A percentile compares a stretch with the other conserved stretches of the same genome.
These are phyloP conservation scores for Lolium perenne DNA, from an alignment of 176 grass and related monocot species.

Conservation along the genomic window DNA sequence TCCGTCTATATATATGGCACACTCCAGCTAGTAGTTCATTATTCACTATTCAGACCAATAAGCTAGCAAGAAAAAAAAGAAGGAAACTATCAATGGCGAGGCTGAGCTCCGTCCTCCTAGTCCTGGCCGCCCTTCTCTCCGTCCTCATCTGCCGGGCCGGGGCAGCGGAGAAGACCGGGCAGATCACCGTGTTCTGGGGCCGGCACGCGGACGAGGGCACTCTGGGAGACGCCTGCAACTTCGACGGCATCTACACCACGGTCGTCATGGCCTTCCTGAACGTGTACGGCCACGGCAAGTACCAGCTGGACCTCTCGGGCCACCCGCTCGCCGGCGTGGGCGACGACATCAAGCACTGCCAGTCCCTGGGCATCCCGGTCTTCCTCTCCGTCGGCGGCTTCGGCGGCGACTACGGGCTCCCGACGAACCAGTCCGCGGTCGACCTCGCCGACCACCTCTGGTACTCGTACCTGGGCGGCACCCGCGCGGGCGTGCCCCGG, in stretches of 20 bases:
- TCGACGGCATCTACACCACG: not conserved
- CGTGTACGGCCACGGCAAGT: constrained; percentile 25
- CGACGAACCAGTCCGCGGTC: not conserved
- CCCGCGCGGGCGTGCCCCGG: constrained; percentile 5
- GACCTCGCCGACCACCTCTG: constrained; percentile 40
- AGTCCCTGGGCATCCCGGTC: not conserved
- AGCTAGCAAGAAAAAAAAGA: not conserved
- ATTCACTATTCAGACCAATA: not conserved
- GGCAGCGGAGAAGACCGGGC: not conserved
- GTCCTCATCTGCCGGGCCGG: not conserved
- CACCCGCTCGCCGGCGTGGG: constrained; percentile 15
- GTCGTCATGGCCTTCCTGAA: constrained; percentile 14
- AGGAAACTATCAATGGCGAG: not conserved
- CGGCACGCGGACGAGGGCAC: constrained; percentile 22
- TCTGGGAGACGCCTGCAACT: constrained; percentile 23
- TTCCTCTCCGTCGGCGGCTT: constrained; percentile 40
- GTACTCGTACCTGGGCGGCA: constrained; percentile 17
- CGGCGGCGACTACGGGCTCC: constrained; percentile 22
- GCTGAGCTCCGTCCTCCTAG: not conserved
- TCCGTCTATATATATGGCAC: constrained; percentile 1
- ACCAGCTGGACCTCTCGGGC: constrained; percentile 4
- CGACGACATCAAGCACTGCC: constrained; percentile 41
- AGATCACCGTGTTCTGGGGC: constrained; percentile 36
- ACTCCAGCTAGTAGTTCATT: not conserved
- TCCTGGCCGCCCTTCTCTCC: not conserved